Base-by-base conservation (phyloP, 768 basidiomycete genomes). In the Trametes cingulata region DNA sequence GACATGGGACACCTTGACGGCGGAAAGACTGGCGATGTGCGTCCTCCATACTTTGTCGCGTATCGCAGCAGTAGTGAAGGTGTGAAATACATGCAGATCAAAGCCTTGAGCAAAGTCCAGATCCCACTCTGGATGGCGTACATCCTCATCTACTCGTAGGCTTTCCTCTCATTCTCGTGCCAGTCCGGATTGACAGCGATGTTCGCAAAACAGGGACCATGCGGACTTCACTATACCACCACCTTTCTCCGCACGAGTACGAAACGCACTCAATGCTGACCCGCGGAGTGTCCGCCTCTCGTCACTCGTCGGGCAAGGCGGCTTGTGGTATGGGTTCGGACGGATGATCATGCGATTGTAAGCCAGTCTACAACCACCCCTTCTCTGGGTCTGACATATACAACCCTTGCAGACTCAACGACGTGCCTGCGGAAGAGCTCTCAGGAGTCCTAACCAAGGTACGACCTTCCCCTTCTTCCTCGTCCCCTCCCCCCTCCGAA, bases 121-220 rank as follows among this genome's bases (percentile, higher is more conserved):
- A 77, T 98, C 10, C 94, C 95, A 2, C 83, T 95, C 65, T 98
- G 95, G 95, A 81, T 98, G 50, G 91, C 89, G 0, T 91, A 93
- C 66, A 90, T 88, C 53, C 79, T 96, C 56, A 83, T 94, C 49
- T 87, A 87, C 68, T 89, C 90, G 91, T 93, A 52, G 80, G 70
- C 22, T 25, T 37, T 24, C 33, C 9, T 33, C 24, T 24, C 46
- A 27, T 19, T 22, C 42, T 33, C 6, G n/a, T 25, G 29, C 12
- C 6, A 1, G 15, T n/a, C 25, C 13, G 10, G 12, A 6, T 19
- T 43, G 17, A 46, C 29, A 19, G 20, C n/a, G 14, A 7, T 6
- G 9, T 37, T 6, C n/a, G 10, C 58, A 15, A 40, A 20, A 25
- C 65, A 91, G 95, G 10, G 91, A 92, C 68, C 95, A 91, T 83